These are phyloP conservation scores for Saturnispora hagleri DNA, from an alignment of 805 yeast species.

Conservation along the genomic window DNA sequence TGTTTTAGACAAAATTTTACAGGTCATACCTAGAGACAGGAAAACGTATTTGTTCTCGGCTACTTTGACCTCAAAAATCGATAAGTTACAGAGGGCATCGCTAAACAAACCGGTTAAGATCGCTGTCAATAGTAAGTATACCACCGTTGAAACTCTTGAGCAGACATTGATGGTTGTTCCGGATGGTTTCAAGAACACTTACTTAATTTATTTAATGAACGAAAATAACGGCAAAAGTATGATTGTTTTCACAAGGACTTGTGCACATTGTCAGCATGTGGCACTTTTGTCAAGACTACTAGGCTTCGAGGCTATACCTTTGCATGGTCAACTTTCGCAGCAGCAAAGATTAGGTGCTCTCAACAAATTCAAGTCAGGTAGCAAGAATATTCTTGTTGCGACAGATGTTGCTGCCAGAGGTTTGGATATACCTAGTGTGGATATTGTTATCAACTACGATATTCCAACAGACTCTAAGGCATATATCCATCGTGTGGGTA, in stretches of 20 bases:
- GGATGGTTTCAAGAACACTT: constrained; percentile 86
- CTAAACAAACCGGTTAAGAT: constrained; percentile 81
- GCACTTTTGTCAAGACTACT: constrained; percentile 70
- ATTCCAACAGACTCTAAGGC: constrained; percentile 96
- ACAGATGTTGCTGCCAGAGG: constrained; percentile 96
- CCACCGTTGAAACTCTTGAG: constrained; percentile 88
- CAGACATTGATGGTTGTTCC: constrained; percentile 88
- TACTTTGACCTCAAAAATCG: constrained; percentile 94
- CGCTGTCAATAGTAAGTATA: constrained; percentile 79
- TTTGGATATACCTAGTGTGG: constrained; percentile 89
- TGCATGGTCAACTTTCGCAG: constrained; percentile 87
- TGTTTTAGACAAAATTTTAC: constrained; percentile 76
- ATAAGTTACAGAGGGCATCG: constrained; percentile 89
- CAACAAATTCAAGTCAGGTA: constrained; percentile 70
- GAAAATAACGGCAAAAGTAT: constrained; percentile 78
- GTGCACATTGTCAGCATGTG: constrained; percentile 89
- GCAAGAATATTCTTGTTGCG: constrained; percentile 60
- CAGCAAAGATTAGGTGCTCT: constrained; percentile 76
- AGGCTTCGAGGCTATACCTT: constrained; percentile 84
- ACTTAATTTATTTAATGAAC: constrained; percentile 69
- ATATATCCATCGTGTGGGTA: constrained; percentile 93
- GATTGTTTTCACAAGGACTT: constrained; percentile 87
- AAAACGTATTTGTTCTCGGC: constrained; percentile 88
- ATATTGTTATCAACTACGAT: constrained; percentile 82
- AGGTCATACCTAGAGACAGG: constrained; percentile 74